Conservation (phyloP, 441 rosid genomes). For the Rhodomyrtus psidioides region DNA sequence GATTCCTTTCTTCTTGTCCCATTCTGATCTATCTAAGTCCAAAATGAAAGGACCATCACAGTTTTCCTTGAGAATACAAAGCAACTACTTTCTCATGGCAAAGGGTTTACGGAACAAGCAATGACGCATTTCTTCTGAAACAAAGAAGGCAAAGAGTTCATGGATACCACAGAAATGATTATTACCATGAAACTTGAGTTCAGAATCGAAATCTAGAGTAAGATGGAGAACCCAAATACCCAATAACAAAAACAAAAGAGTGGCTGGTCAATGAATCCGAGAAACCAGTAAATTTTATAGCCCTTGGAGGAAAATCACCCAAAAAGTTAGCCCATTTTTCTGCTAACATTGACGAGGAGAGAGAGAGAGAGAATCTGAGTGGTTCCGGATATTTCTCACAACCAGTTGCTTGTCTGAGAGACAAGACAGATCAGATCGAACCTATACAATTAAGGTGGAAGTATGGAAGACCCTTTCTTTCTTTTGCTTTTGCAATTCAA, state of each 20-base stretch:
- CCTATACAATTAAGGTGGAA: neutral
- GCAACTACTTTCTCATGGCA: neutral
- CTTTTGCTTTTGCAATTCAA: constrained; percentile 6
- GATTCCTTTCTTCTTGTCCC: constrained; percentile 35
- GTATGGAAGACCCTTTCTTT: neutral
- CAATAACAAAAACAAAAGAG: neutral
- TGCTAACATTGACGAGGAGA: constrained; percentile 9
- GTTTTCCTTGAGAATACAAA: neutral
- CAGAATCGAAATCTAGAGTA: constrained; percentile 14
- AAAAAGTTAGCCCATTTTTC: constrained; percentile 20
- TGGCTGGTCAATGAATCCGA: neutral
- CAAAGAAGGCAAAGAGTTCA: neutral
- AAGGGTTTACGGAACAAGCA: neutral
- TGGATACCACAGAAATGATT: neutral
- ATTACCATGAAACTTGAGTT: neutral
- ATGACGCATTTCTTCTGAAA: neutral
- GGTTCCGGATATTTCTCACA: constrained; percentile 25
- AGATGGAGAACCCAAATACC: constrained; percentile 10
- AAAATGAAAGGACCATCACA: neutral
- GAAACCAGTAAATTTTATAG: neutral
- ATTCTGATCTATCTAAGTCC: constrained; percentile 19
- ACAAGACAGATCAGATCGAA: constrained; percentile 4
- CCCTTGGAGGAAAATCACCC: constrained; percentile 14
- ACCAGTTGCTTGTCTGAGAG: constrained; percentile 28
- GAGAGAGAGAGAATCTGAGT: too few species aligned